Evolutionary conservation across 2,329 filamentous ascomycete genomes (phyloP), one percentile per base, ranked within the genome.

Genomic region (Paraconiothyrium sp.): DNA sequence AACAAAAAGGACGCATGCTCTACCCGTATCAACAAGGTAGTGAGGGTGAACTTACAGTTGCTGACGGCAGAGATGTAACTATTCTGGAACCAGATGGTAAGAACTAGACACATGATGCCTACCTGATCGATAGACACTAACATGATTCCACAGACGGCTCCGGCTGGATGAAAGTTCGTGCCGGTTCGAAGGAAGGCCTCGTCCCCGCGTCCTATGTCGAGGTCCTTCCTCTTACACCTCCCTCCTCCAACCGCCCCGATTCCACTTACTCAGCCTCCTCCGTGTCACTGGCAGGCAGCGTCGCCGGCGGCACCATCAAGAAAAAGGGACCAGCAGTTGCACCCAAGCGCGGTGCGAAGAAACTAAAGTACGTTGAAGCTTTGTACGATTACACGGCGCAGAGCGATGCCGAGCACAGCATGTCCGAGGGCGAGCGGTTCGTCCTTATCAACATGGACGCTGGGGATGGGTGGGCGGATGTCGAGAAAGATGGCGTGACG

Each of bases 391-490:
- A 99, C 77, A 85, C 89, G 55, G 93, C 94, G 20, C 90, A 93
- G 71, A 93, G 89, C 67, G 92, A 96, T 6, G 87, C 88, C 8
- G 95, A 99, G 80, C 93, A 94, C 78, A 93, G 86, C 72, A 99
- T 99, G 92, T 77, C 78, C 0, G 94, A 97, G 79, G 95, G 95
- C 0, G 95, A 99, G 79, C 87, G 89, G 55, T 96, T 99, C 72
- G 93, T 99, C 43, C 83, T 99, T 35, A 89, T 97, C 63, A 93
- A 90, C 72, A 89, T 92, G 59, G 94, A 98, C 75, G 86, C 89
- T 0, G 95, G 95, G 1, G 95, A 98, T 81, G 95, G 95, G 0
- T 99, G 95, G 95, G 92, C 90, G 32, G 95, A 98, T 81, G 95
- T 99, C 20, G 95, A 98, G 82, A 93, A 92, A 79, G 93, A 92